Percentiles rank a stretch among this genome's conserved stretches.
phyloP scores from a whole-genome alignment of 805 yeast species.

The Sugiyamaella lignohabitans region DNA sequence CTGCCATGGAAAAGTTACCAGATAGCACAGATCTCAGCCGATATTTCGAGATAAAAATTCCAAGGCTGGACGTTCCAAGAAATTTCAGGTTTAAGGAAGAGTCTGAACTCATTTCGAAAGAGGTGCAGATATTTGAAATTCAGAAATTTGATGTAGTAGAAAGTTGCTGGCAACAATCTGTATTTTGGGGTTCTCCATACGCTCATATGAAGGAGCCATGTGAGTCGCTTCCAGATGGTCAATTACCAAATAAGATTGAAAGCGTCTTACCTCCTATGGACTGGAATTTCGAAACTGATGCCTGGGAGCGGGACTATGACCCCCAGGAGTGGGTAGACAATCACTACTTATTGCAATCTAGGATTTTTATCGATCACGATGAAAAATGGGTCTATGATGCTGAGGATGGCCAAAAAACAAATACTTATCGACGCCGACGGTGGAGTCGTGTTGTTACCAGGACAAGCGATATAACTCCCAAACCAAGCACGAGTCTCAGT shows the following conservation, averaged over 20 bases:
- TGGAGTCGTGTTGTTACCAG: too few relatives aligned
- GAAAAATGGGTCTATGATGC: slow-evolving; percentile 84
- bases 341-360: too few relatives aligned
- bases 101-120: slow-evolving; percentile 36
- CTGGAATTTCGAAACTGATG: slow-evolving; percentile 19
- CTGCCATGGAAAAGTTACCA: background rate
- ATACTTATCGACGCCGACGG: slow-evolving; percentile 21
- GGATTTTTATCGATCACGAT: slow-evolving; percentile 51
- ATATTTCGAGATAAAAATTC: background rate
- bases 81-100: slow-evolving; percentile 26
- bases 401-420: slow-evolving; percentile 13
- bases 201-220: slow-evolving; percentile 1
- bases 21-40: background rate
- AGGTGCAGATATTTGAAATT: slow-evolving; percentile 48
- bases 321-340: slow-evolving; percentile 62
- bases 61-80: background rate
- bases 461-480: too few relatives aligned
- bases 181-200: slow-evolving; percentile 13
- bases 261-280: slow-evolving; percentile 21
- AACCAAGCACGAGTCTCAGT: too few relatives aligned
- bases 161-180: slow-evolving; percentile 26
- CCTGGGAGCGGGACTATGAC: slow-evolving; percentile 59
- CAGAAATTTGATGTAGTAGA: slow-evolving; percentile 13
- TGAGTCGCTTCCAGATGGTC: slow-evolving; percentile 1
- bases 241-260: slow-evolving; percentile 8